Evolutionary conservation across 1,139 yeast genomes (phyloP).

Genomic region (Hansenula sp.): DNA sequence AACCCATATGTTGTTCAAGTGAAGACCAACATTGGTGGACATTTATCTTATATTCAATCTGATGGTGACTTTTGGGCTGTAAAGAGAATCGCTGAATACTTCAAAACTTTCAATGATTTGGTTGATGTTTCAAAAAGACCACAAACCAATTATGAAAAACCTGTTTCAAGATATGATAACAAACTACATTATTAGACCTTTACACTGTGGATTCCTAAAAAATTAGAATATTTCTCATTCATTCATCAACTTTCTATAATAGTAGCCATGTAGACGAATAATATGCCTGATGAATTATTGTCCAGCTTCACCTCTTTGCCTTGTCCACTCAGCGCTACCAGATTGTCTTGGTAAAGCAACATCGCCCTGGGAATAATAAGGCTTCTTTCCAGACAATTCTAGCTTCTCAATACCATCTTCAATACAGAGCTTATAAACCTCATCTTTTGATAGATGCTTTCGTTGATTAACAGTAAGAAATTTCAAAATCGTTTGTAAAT

Average conservation of each 20-base stretch:
- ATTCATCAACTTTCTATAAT: too few relatives aligned
- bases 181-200: constrained; percentile 13
- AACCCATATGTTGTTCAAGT: constrained; percentile 71
- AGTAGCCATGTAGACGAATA: too few relatives aligned
- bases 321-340: constrained; percentile 75
- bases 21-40: constrained; percentile 83
- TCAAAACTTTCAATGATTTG: constrained; percentile 45
- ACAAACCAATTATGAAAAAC: constrained; percentile 13
- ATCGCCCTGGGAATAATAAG: constrained; percentile 6
- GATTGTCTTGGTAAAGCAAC: constrained; percentile 54
- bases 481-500: constrained; percentile 35
- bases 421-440: constrained; percentile 28
- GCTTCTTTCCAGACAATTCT: constrained; percentile 27
- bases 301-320: constrained; percentile 75
- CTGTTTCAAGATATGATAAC: constrained; percentile 13
- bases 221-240: too few relatives aligned
- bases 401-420: constrained; percentile 38
- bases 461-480: constrained; percentile 38
- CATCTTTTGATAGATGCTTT: constrained; percentile 27
- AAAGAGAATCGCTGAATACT: constrained; percentile 57
- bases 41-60: constrained; percentile 59
- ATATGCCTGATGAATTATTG: not conserved
- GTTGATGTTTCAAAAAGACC: constrained; percentile 24
- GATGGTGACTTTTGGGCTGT: constrained; percentile 74
- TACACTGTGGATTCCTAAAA: too few relatives aligned